Base-by-base conservation (phyloP, 371 early-diverging fungal genomes). In the Mucor lusitanicus region DNA sequence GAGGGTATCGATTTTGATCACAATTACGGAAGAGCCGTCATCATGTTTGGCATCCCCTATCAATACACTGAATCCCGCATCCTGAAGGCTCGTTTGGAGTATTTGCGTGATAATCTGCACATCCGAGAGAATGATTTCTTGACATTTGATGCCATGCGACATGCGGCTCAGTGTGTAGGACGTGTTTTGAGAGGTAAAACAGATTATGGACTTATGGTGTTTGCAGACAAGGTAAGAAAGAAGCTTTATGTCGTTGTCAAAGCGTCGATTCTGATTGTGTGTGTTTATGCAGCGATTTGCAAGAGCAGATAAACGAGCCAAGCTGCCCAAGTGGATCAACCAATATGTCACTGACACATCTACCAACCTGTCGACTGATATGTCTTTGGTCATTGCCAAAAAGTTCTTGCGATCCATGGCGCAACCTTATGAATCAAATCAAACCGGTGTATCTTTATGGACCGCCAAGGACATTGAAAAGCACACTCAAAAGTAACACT, bases 1-100 rank as follows among this genome's bases (percentile, higher is more conserved):
- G 99, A 99, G 82, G 99, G 99, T 19, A 98, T 99, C 70, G 99
- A 99, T 91, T 99, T 99, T 78, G 99, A 99, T 75, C 97, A 99
- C 77, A 93, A 98, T 70, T 99, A 99, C 81, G 99, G 99, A 9
- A 89, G 99, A 30, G 99, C 98, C 21, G 96, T 98, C 35, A 87
- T 99, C 62, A 90, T 99, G 89, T 98, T 98, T 87, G 99, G 99
- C 15, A 98, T 99, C 50, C 99, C 99, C 0, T 99, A 97, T 77
- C 99, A 99, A 84, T 99, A 97, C 75, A 99, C 99, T 0, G 99
- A 99, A 75, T 94, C 94, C 55, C 85, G 99, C 59, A 95, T 97
- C 30, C 75, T 99, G 50, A 98, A 97, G 82, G 99, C 99, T 1
- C 88, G 99, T 13, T 82, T 99, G 25, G 98, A 99, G 76, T 99